Conservation (phyloP, 2,329 filamentous ascomycete genomes). For the Penicillium concentricum region DNA sequence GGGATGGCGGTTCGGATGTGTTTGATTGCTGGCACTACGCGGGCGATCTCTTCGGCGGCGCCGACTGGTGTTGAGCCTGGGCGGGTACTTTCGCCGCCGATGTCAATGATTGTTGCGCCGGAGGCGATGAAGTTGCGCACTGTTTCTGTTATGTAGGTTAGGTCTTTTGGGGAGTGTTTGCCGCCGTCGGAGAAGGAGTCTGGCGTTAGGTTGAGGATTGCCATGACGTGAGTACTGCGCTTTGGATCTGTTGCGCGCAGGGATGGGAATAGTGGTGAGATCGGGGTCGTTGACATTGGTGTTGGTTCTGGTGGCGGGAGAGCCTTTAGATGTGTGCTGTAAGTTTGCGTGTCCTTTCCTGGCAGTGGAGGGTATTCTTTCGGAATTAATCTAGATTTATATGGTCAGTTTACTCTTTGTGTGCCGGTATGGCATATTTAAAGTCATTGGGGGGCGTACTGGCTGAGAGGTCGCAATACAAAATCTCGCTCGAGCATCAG, state of each 20-base stretch:
- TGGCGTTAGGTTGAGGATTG: slow-evolving; percentile 89
- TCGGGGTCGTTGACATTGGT: slow-evolving; percentile 40
- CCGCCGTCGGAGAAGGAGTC: slow-evolving; percentile 97
- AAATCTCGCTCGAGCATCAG: slow-evolving; percentile 90
- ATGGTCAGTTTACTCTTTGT: background rate
- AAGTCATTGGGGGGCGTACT: slow-evolving; percentile 28
- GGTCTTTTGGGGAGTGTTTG: slow-evolving; percentile 52
- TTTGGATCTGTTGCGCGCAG: slow-evolving; percentile 57
- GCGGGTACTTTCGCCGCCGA: slow-evolving; percentile 90
- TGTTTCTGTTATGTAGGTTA: slow-evolving; percentile 54
- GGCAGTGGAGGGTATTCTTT: slow-evolving; percentile 35
- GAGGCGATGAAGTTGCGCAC: slow-evolving; percentile 62
- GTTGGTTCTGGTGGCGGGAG: slow-evolving; percentile 36
- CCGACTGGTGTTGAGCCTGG: slow-evolving; percentile 70
- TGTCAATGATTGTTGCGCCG: slow-evolving; percentile 82
- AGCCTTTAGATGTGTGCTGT: slow-evolving; percentile 35
- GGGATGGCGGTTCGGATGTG: slow-evolving; percentile 66
- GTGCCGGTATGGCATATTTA: background rate
- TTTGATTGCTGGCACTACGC: slow-evolving; percentile 76
- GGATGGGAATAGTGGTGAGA: slow-evolving; percentile 45
- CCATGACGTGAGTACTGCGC: slow-evolving; percentile 78
- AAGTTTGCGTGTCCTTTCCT: slow-evolving; percentile 29
- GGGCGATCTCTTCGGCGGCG: slow-evolving; percentile 69
- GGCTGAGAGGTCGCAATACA: slow-evolving; percentile 78
- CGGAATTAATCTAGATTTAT: slow-evolving; percentile 40